Conservation (phyloP, 1,139 yeast genomes). For the Candida sp. region DNA sequence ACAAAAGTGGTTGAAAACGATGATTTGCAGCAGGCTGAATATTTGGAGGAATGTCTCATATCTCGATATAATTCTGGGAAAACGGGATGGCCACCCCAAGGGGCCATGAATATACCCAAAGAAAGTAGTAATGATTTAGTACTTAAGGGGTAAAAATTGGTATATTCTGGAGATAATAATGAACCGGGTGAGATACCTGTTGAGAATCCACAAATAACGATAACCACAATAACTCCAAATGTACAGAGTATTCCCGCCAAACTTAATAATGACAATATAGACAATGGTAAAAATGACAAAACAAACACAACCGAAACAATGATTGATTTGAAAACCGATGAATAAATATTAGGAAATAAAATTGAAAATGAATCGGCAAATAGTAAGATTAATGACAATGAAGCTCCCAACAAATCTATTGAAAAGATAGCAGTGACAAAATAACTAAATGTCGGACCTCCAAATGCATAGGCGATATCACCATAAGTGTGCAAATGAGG, state of each 20-base stretch:
- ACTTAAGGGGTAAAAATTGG: conserved; percentile 51
- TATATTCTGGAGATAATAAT: conserved; percentile 48
- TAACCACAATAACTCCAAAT: conserved; percentile 53
- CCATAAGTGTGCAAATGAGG: conserved; percentile 36
- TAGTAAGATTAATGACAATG: conserved; percentile 69
- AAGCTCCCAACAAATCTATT: conserved; percentile 74
- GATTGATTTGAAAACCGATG: conserved; percentile 45
- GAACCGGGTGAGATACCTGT: conserved; percentile 65
- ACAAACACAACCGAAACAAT: conserved; percentile 50
- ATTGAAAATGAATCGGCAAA: conserved; percentile 83
- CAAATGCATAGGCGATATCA: conserved; percentile 43
- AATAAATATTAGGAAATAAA: conserved; percentile 52
- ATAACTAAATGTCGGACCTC: conserved; percentile 46
- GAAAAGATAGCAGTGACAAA: conserved; percentile 71
- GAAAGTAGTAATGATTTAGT: conserved; percentile 51
- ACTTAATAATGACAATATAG: conserved; percentile 67
- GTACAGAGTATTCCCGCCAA: conserved; percentile 76
- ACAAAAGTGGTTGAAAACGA: conserved; percentile 33
- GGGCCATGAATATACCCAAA: conserved; percentile 77
- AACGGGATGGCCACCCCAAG: conserved; percentile 91
- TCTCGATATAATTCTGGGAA: conserved; percentile 79
- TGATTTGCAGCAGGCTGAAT: conserved; percentile 20
- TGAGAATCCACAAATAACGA: conserved; percentile 63
- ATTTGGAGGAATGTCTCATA: conserved; percentile 71
- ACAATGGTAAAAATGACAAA: conserved; percentile 72